Conservation (phyloP, 192 early-diverging fungal species). For the Dissophora globulifera region DNA sequence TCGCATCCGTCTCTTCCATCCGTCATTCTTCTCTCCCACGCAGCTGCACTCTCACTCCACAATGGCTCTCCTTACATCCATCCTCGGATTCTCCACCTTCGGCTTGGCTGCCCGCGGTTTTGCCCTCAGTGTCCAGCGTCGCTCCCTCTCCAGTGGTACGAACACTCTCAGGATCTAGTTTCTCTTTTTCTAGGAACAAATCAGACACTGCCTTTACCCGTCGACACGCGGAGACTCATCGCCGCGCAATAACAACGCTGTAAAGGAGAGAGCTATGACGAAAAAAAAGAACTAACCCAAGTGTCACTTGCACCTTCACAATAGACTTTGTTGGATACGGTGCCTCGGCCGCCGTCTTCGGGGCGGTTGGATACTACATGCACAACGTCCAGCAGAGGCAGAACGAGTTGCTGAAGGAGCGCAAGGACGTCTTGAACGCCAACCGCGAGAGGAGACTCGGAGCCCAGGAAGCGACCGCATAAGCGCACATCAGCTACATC, state of each 20-base stretch:
- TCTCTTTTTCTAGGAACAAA: too few relatives aligned
- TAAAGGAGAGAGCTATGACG: too few relatives aligned
- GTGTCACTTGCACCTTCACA: too few relatives aligned
- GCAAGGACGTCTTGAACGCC: slow-evolving; percentile 35
- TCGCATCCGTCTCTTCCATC: not conserved
- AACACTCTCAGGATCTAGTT: too few relatives aligned
- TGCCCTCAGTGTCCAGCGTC: slow-evolving; percentile 33
- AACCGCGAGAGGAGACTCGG: slow-evolving; percentile 48
- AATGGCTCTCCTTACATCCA: slow-evolving; percentile 40
- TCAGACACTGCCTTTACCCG: too few relatives aligned
- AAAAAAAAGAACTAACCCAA: too few relatives aligned
- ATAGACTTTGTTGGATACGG: slow-evolving; percentile 50
- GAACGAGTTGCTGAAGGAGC: slow-evolving; percentile 49
- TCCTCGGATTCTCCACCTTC: slow-evolving; percentile 48
- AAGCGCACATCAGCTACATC: not conserved
- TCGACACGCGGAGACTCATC: too few relatives aligned
- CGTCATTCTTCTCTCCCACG: not conserved
- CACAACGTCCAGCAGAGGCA: slow-evolving; percentile 46
- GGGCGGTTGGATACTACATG: slow-evolving; percentile 34
- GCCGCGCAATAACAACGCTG: too few relatives aligned
- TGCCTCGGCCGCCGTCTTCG: slow-evolving; percentile 22
- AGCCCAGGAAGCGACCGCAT: slow-evolving; percentile 26
- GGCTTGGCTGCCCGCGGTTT: slow-evolving; percentile 36
- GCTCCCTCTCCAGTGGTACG: slow-evolving; percentile 31
- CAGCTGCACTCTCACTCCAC: not conserved